Evolutionary conservation across 495 filamentous ascomycete genomes (phyloP).

Genomic region (Xylaria cubensis): DNA sequence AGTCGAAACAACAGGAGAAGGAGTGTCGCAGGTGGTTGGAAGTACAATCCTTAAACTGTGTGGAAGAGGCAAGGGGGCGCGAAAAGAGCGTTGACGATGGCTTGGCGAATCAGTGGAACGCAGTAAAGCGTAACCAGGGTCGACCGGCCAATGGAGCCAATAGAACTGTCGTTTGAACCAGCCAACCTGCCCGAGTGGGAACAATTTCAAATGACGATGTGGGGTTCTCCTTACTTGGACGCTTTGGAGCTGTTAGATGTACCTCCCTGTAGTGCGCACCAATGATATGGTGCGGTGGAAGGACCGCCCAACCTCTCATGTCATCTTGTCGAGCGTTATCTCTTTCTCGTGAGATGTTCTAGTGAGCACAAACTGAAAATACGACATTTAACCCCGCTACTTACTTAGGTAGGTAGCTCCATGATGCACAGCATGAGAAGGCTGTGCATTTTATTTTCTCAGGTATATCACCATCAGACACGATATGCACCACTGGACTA

Average conservation of each 20-base stretch:
- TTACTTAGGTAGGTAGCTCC: background rate
- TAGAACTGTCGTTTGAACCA: background rate
- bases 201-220: conserved; percentile 13
- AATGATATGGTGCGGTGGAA: background rate
- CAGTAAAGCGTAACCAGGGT: background rate
- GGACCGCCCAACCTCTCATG: conserved; percentile 5
- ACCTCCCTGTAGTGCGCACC: conserved; percentile 13
- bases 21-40: conserved; percentile 26
- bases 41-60: conserved; percentile 21
- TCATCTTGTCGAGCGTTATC: background rate
- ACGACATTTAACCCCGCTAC: background rate
- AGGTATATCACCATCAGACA: background rate
- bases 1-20: conserved; percentile 27
- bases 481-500: conserved; percentile 6
- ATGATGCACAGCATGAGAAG: background rate
- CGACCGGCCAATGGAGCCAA: background rate
- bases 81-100: conserved; percentile 21
- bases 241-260: background rate
- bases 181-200: conserved; percentile 21
- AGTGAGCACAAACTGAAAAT: background rate
- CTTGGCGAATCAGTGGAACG: conserved; percentile 13
- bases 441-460: background rate
- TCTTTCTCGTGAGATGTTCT: background rate
- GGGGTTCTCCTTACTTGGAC: background rate
- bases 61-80: conserved; percentile 12